Conservation (phyloP, 2,329 filamentous ascomycete genomes). For the Neofusicoccum laricinum region DNA sequence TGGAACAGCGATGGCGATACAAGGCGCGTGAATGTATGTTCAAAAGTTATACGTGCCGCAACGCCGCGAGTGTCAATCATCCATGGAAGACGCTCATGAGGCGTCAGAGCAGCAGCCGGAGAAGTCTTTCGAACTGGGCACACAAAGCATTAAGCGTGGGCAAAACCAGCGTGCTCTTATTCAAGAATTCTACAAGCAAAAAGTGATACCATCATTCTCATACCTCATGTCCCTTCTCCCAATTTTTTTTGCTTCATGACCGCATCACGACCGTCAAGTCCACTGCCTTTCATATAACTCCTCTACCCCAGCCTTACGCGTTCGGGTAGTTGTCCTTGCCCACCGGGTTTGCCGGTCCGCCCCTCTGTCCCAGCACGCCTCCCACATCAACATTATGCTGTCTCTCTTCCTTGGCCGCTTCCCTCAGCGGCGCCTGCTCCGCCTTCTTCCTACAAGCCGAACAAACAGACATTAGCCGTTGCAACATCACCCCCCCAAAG, state of each 20-base stretch:
- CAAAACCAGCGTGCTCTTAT: no score
- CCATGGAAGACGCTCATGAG: no score
- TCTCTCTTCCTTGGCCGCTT: conserved; percentile 40
- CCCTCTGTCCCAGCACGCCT: conserved; percentile 44
- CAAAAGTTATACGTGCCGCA: no score
- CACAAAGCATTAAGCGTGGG: no score
- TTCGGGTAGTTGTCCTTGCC: conserved; percentile 14
- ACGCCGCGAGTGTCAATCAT: no score
- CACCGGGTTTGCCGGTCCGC: conserved; percentile 42
- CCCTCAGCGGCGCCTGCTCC: conserved; percentile 44
- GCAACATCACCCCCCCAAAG: background rate
- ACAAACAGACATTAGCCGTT: background rate
- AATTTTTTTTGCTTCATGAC: background rate
- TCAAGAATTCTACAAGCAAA: no score
- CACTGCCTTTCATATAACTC: background rate
- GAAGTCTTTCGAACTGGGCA: no score
- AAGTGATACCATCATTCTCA: no score
- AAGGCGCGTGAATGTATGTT: no score
- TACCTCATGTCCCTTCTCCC: background rate
- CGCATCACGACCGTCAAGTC: background rate
- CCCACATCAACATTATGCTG: conserved; percentile 36
- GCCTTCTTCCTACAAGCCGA: conserved; percentile 44
- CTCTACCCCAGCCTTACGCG: background rate
- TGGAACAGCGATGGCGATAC: no score
- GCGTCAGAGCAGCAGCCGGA: no score